phyloP scores from a whole-genome alignment of 2,329 filamentous ascomycete species.

The Cladosporium sp. region DNA sequence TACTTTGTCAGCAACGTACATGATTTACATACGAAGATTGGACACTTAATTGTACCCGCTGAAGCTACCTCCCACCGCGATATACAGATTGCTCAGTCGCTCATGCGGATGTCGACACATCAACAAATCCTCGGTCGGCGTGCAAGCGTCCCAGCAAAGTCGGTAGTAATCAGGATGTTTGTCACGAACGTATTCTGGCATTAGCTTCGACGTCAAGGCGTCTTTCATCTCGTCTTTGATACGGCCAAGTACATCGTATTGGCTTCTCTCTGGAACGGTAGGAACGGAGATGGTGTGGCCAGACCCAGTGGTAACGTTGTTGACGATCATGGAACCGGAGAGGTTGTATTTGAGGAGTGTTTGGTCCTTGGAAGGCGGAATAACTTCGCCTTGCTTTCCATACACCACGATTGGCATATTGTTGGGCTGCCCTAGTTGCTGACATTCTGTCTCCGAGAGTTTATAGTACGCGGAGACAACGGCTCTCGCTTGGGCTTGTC shows the following conservation, averaged over 20 bases:
- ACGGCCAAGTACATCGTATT: conserved; percentile 38
- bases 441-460: conserved; percentile 47
- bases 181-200: conserved; percentile 31
- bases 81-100: conserved; percentile 49
- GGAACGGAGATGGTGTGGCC: conserved; percentile 49
- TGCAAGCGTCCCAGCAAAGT: conserved; percentile 58
- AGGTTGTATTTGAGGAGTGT: conserved; percentile 50
- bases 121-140: conserved; percentile 59
- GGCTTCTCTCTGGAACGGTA: conserved; percentile 43
- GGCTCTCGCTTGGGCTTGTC: conserved; percentile 55
- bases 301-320: conserved; percentile 45
- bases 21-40: background rate
- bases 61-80: conserved; percentile 61
- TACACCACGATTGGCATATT: conserved; percentile 52
- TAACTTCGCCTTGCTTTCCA: conserved; percentile 43
- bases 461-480: conserved; percentile 55
- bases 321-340: conserved; percentile 37
- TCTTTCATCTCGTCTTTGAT: conserved; percentile 41
- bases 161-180: conserved; percentile 39
- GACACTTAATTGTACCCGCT: conserved; percentile 54
- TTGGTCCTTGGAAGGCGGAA: conserved; percentile 46
- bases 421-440: conserved; percentile 38
- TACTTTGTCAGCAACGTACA: background rate
- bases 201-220: conserved; percentile 23
- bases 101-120: conserved; percentile 51